Conservation (phyloP, 176 grass and related monocot species). For the Phoenix dactylifera region DNA sequence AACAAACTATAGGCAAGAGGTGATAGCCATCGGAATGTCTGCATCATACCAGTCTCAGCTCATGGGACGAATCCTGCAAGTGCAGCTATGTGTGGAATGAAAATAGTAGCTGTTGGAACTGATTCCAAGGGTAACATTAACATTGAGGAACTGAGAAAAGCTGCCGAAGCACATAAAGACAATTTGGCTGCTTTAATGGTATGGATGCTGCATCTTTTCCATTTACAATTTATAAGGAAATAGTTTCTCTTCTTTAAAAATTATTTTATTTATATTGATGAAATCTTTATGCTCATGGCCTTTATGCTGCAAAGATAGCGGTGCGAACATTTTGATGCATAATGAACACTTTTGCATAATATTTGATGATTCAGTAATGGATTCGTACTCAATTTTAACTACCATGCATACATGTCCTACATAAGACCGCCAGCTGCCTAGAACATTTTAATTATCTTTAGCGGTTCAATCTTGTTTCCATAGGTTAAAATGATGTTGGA, state of each 20-base stretch:
- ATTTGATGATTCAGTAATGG: too few relatives aligned
- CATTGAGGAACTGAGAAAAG: conserved; percentile 87
- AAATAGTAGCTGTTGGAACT: conserved; percentile 93
- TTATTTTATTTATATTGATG: too few relatives aligned
- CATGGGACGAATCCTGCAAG: conserved; percentile 98
- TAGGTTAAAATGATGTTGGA: too few relatives aligned
- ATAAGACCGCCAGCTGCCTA: too few relatives aligned
- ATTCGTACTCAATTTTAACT: too few relatives aligned
- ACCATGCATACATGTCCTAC: too few relatives aligned
- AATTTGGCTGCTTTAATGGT: conserved; percentile 96
- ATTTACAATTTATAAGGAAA: not conserved
- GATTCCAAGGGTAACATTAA: conserved; percentile 99
- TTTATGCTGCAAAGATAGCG: not conserved
- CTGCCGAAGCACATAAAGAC: conserved; percentile 84
- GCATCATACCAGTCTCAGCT: conserved; percentile 97
- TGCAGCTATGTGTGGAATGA: conserved; percentile 99
- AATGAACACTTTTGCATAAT: too few relatives aligned
- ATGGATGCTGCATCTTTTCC: conserved; percentile 6
- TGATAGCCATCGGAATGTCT: conserved; percentile 86
- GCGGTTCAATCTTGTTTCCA: too few relatives aligned
- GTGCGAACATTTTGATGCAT: too few relatives aligned
- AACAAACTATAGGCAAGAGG: conserved; percentile 56
- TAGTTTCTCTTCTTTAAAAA: too few relatives aligned
- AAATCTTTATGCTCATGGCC: not conserved
- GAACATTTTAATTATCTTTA: not conserved